phyloP scores from a whole-genome alignment of 768 basidiomycete genomes.

The Tricholoma sp. region DNA sequence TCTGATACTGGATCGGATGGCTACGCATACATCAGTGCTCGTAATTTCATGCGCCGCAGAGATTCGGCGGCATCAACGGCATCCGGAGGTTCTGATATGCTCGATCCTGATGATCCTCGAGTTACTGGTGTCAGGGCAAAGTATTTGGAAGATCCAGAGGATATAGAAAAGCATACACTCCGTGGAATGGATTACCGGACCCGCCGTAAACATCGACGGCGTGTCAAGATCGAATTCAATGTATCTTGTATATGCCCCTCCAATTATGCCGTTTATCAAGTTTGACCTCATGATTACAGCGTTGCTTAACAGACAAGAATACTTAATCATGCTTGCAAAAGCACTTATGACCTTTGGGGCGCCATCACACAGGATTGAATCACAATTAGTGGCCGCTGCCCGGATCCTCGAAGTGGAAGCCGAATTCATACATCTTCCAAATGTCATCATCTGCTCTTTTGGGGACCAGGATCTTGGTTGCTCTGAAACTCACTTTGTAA shows the following conservation, averaged over 20 bases:
- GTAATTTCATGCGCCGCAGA: constrained; percentile 28
- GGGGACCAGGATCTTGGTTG: constrained; percentile 87
- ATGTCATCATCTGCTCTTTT: constrained; percentile 82
- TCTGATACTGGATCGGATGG: constrained; percentile 17
- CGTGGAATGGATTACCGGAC: constrained; percentile 63
- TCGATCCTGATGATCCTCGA: constrained; percentile 72
- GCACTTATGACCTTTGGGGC: constrained; percentile 91
- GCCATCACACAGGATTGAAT: constrained; percentile 90
- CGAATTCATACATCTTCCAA: constrained; percentile 84
- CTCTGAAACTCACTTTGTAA: constrained; percentile 86
- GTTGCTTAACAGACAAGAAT: constrained; percentile 76
- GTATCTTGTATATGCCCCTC: constrained; percentile 48
- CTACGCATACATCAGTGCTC: constrained; percentile 17
- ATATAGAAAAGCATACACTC: constrained; percentile 55
- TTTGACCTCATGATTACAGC: constrained; percentile 36
- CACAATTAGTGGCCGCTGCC: constrained; percentile 84
- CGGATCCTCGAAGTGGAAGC: constrained; percentile 87
- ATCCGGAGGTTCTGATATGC: constrained; percentile 40
- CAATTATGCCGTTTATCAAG: constrained; percentile 1
- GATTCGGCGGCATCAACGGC: constrained; percentile 42
- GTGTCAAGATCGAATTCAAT: constrained; percentile 69
- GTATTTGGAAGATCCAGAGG: constrained; percentile 53
- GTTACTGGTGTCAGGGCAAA: constrained; percentile 52
- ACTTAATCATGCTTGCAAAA: constrained; percentile 79
- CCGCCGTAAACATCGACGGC: constrained; percentile 59